Evolutionary conservation across 2,329 filamentous ascomycete genomes (phyloP).

Genomic region (Coniochaeta sp.): DNA sequence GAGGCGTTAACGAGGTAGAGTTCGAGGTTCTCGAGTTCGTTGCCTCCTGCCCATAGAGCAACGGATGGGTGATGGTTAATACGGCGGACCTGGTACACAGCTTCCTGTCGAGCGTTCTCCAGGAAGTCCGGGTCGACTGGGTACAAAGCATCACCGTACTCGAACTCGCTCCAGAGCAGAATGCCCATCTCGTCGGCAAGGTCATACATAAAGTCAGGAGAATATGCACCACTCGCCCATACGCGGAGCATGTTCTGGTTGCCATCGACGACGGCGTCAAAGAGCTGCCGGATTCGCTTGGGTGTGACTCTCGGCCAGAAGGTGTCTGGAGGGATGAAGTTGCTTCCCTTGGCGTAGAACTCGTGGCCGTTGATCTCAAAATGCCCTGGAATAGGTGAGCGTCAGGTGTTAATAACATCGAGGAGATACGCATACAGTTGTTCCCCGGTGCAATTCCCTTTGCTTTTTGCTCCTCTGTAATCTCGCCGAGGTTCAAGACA

Average conservation of each 20-base stretch:
- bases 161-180: constrained; percentile 56
- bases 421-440: constrained; percentile 1
- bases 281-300: constrained; percentile 41
- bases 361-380: constrained; percentile 59
- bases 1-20: constrained; percentile 28
- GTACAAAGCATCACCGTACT: constrained; percentile 55
- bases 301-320: constrained; percentile 56
- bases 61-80: constrained; percentile 53
- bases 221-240: constrained; percentile 54
- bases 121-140: constrained; percentile 46
- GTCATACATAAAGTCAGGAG: constrained; percentile 56
- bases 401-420: background rate
- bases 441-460: constrained; percentile 33
- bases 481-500: constrained; percentile 46
- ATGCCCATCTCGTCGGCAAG: constrained; percentile 54
- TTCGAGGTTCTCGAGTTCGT: constrained; percentile 53
- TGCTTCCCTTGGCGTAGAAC: constrained; percentile 58
- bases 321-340: constrained; percentile 54
- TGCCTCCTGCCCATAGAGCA: constrained; percentile 47
- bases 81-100: constrained; percentile 52
- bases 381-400: constrained; percentile 41
- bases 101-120: constrained; percentile 47
- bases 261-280: constrained; percentile 45
- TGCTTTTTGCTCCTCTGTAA: constrained; percentile 44
- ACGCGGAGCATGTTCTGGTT: constrained; percentile 60